A percentile compares a stretch with the other conserved stretches of the same genome.
Conservation (phyloP, 1,139 yeast genomes). For the Geotrichum reessii region DNA sequence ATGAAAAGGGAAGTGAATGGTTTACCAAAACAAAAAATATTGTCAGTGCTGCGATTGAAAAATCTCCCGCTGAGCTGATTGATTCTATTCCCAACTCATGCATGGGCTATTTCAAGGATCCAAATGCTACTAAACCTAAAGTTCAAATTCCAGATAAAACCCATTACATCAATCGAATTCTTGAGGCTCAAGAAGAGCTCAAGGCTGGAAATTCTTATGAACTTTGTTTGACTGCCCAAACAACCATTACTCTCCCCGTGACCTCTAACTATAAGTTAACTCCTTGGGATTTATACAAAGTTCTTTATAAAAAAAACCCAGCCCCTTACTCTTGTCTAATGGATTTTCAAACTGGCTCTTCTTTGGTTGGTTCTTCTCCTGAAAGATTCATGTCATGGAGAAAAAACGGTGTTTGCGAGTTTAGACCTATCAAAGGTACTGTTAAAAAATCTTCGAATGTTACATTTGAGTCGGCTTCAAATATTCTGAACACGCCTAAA, state of each 20-base stretch:
- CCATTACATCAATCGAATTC: slow-evolving; percentile 52
- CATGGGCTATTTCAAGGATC: slow-evolving; percentile 16
- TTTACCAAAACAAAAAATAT: slow-evolving; percentile 22
- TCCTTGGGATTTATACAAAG: slow-evolving; percentile 79
- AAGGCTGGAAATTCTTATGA: slow-evolving; percentile 90
- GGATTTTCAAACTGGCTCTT: slow-evolving; percentile 61
- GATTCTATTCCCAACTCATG: slow-evolving; percentile 21
- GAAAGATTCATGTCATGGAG: slow-evolving; percentile 85
- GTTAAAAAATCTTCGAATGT: slow-evolving; percentile 54
- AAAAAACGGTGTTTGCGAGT: slow-evolving; percentile 50
- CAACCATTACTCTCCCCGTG: slow-evolving; percentile 45
- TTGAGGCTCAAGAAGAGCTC: slow-evolving; percentile 61
- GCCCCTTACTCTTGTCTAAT: slow-evolving; percentile 87
- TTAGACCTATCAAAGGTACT: slow-evolving; percentile 95
- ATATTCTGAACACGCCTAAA: slow-evolving; percentile 72
- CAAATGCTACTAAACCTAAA: slow-evolving; percentile 26
- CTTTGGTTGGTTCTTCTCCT: slow-evolving; percentile 83
- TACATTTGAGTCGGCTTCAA: slow-evolving; percentile 51
- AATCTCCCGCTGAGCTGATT: background rate
- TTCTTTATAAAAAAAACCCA: slow-evolving; percentile 68
- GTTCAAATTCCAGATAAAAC: slow-evolving; percentile 52
- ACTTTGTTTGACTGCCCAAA: slow-evolving; percentile 79
- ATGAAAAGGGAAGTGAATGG: slow-evolving; percentile 40
- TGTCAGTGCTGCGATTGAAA: slow-evolving; percentile 9
- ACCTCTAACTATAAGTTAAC: slow-evolving; percentile 21